Evolutionary conservation across 2,329 filamentous ascomycete species (phyloP).

Genomic region (Myrmaecium sp.): DNA sequence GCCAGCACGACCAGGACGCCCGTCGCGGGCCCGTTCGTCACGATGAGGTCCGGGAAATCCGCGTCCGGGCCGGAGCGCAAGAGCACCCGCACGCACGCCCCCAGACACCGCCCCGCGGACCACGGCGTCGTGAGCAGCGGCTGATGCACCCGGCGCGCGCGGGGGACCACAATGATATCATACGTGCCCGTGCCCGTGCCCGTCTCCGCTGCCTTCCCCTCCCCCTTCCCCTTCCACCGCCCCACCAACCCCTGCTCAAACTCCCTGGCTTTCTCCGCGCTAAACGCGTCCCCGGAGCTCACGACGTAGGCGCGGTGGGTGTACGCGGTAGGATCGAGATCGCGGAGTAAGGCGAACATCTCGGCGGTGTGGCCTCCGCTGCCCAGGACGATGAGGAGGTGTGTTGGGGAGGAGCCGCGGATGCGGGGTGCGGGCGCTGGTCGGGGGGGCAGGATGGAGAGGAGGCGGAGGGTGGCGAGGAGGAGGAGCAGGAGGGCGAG

Average conservation of each 20-base stretch:
- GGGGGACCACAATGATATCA: conserved; percentile 50
- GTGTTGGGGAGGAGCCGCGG: conserved; percentile 24
- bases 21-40: conserved; percentile 81
- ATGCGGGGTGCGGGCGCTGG: conserved; percentile 10
- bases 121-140: conserved; percentile 55
- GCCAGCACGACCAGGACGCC: conserved; percentile 58
- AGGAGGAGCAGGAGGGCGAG: conserved; percentile 16
- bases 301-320: conserved; percentile 66
- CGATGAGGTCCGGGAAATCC: conserved; percentile 53
- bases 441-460: conserved; percentile 20
- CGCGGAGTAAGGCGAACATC: conserved; percentile 70
- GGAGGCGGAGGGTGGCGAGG: conserved; percentile 21
- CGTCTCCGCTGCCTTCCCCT: conserved; percentile 1
- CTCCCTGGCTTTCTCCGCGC: conserved; percentile 42
- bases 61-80: conserved; percentile 10
- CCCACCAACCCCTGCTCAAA: conserved; percentile 37
- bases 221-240: conserved; percentile 3
- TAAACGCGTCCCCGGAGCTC: conserved; percentile 59
- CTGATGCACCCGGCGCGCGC: conserved; percentile 73
- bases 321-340: conserved; percentile 28
- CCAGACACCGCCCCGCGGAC: conserved; percentile 48
- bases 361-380: conserved; percentile 91
- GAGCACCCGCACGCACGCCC: conserved; percentile 43
- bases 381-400: conserved; percentile 70
- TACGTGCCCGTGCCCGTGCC: conserved; percentile 28